Percentiles rank a stretch among this genome's conserved stretches.
Conservation (phyloP, 345 rosid species). For the Citrus reticulata region DNA sequence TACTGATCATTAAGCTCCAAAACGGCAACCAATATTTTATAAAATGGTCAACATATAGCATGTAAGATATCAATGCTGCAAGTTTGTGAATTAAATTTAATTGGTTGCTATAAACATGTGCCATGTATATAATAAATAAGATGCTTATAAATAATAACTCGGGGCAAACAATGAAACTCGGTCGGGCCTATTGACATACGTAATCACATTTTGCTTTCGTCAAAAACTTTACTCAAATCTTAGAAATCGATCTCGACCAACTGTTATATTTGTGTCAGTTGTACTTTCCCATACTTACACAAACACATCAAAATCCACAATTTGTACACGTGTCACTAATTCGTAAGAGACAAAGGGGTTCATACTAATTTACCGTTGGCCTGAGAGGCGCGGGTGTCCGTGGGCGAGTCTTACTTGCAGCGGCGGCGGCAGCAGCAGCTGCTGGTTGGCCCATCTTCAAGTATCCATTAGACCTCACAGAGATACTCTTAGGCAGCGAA, state of each 20-base stretch:
- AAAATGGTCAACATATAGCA: neutral
- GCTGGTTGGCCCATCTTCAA: conserved; percentile 27
- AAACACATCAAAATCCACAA: too few relatives aligned
- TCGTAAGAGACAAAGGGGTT: neutral
- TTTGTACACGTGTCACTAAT: neutral
- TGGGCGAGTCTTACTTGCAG: conserved; percentile 23
- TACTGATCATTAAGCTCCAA: neutral
- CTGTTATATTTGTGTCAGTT: too few relatives aligned
- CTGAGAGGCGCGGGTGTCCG: conserved; percentile 19
- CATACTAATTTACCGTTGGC: conserved; percentile 5
- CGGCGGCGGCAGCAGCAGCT: neutral
- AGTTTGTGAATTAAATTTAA: neutral
- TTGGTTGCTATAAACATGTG: neutral
- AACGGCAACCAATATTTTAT: neutral
- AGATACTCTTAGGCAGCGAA: conserved; percentile 47
- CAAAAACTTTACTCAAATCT: neutral
- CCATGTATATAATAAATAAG: neutral
- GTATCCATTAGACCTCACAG: conserved; percentile 49
- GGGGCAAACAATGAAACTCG: neutral
- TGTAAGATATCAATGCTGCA: neutral
- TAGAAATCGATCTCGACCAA: neutral
- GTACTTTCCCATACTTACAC: too few relatives aligned
- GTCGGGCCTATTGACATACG: neutral
- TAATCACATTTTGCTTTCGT: neutral
- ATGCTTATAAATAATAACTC: neutral